A percentile compares a stretch with the other conserved stretches of the same genome.
Conservation (phyloP, 169 alveolate species). For the Cryptosporidium parvum region DNA sequence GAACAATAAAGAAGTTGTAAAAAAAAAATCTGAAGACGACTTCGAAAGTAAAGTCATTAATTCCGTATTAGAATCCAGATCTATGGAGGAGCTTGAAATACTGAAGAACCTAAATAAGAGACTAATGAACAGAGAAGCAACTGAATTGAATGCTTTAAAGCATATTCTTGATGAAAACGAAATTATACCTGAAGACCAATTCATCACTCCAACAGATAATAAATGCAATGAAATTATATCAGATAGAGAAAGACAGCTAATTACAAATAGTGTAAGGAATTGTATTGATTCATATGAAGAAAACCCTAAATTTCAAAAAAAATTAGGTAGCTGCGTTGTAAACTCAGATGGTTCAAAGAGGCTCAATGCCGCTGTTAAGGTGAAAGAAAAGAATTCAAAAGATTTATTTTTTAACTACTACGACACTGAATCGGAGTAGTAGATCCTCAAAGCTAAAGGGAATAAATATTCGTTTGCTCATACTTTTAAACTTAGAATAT, state of each 20-base stretch:
- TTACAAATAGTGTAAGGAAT: not conserved
- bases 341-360: not conserved
- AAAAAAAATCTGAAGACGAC: not conserved
- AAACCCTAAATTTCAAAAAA: not conserved
- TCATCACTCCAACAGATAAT: not conserved
- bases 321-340: not conserved
- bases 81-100: conserved; percentile 44
- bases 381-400: not conserved
- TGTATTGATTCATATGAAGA: conserved; percentile 5
- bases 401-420: not conserved
- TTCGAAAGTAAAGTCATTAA: not conserved
- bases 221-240: not conserved
- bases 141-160: conserved; percentile 49
- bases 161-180: not conserved
- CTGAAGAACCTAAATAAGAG: conserved; percentile 40
- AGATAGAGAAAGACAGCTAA: not conserved
- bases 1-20: not conserved
- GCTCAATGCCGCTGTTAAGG: not conserved
- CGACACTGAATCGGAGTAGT: not conserved
- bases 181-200: not conserved
- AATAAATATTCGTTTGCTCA: not conserved
- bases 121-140: conserved; percentile 56
- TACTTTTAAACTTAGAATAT: not conserved
- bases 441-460: not conserved
- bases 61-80: conserved; percentile 4